Evolutionary conservation across 2,329 filamentous ascomycete species (phyloP).

Genomic region (Fusarium oxysporum): DNA sequence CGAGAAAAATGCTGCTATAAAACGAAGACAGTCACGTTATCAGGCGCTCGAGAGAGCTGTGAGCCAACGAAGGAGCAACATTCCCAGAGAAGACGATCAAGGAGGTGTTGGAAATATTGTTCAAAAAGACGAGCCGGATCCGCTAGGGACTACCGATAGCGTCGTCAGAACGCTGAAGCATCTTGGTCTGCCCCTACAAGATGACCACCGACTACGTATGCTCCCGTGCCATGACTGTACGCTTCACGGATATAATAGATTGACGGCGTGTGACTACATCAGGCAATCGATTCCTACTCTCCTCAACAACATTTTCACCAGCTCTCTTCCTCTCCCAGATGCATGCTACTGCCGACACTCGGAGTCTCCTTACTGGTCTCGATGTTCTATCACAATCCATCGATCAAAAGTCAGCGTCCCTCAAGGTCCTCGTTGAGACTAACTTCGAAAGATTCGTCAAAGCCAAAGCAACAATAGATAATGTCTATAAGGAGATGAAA

Average conservation of each 20-base stretch:
- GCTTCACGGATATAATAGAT: slow-evolving; percentile 8
- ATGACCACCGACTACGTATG: slow-evolving; percentile 81
- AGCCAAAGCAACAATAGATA: slow-evolving; percentile 97
- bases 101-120: slow-evolving; percentile 81
- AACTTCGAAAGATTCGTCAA: slow-evolving; percentile 99
- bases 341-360: slow-evolving; percentile 86
- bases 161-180: slow-evolving; percentile 84
- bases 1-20: slow-evolving; percentile 60
- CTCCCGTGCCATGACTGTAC: slow-evolving; percentile 40
- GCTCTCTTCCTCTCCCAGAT: slow-evolving; percentile 92
- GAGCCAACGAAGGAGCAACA: slow-evolving; percentile 73
- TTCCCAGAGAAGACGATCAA: slow-evolving; percentile 74
- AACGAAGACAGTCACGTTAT: slow-evolving; percentile 80
- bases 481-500: slow-evolving; percentile 99
- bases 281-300: slow-evolving; percentile 94
- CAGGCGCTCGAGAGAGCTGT: slow-evolving; percentile 84
- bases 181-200: slow-evolving; percentile 83
- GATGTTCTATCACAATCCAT: slow-evolving; percentile 91
- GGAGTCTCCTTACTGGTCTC: slow-evolving; percentile 82
- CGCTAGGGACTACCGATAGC: slow-evolving; percentile 87
- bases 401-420: slow-evolving; percentile 95
- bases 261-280: slow-evolving; percentile 34
- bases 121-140: slow-evolving; percentile 92
- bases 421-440: slow-evolving; percentile 95
- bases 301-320: slow-evolving; percentile 95